phyloP scores from a whole-genome alignment of 2,329 filamentous ascomycete species.

The Aspergillus intermedius region DNA sequence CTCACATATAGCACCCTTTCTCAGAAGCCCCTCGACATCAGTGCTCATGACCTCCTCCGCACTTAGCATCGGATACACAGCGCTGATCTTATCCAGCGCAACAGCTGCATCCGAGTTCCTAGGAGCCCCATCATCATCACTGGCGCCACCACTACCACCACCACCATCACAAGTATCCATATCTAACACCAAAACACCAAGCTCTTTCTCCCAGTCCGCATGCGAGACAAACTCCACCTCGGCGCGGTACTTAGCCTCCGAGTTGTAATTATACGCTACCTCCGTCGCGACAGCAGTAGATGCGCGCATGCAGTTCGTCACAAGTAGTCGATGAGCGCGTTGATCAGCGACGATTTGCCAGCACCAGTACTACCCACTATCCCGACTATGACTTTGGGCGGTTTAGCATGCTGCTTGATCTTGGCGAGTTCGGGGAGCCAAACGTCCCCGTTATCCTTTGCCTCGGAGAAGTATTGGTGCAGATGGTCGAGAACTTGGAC shows the following conservation, averaged over 20 bases:
- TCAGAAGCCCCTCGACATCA: conserved; percentile 38
- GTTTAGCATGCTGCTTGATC: background rate
- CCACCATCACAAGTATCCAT: no score
- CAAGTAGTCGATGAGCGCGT: conserved; percentile 54
- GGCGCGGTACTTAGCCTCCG: conserved; percentile 43
- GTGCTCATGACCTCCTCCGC: conserved; percentile 36
- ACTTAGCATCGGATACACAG: conserved; percentile 31
- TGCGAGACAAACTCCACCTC: conserved; percentile 53
- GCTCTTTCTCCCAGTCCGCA: conserved; percentile 49
- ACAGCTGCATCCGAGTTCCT: conserved; percentile 13
- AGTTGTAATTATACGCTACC: conserved; percentile 49
- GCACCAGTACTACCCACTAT: conserved; percentile 57
- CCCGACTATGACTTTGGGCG: conserved; percentile 43
- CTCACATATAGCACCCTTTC: conserved; percentile 30
- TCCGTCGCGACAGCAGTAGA: conserved; percentile 59
- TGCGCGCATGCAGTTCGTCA: conserved; percentile 55
- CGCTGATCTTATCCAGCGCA: conserved; percentile 38
- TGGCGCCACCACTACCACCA: no score
- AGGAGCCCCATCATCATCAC: no score
- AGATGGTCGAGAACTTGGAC: background rate
- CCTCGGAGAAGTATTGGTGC: no score
- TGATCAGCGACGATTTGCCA: conserved; percentile 58
- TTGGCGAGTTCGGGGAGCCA: background rate
- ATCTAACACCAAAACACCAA: conserved; percentile 17
- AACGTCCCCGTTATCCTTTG: no score